A percentile compares a stretch with the other conserved stretches of the same genome.
Conservation (phyloP, 805 yeast species). For the Pichia heedii region DNA sequence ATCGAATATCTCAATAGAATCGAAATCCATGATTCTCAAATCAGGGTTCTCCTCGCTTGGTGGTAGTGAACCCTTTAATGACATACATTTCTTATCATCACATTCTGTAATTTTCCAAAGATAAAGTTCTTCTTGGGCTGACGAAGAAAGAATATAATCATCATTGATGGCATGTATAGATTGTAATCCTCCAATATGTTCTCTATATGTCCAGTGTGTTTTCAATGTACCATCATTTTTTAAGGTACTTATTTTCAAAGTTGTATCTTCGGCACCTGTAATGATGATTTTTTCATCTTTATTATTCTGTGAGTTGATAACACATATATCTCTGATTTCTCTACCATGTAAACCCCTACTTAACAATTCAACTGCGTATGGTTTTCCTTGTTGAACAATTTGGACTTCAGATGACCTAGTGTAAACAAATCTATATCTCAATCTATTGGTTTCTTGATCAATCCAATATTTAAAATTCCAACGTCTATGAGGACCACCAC, state of each 20-base stretch:
- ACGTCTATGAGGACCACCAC: conserved; percentile 89
- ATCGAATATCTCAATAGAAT: conserved; percentile 32
- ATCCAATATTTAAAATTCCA: conserved; percentile 48
- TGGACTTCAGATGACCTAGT: conserved; percentile 47
- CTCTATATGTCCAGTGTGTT: conserved; percentile 54
- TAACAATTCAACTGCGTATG: conserved; percentile 24
- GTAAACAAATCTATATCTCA: conserved; percentile 41
- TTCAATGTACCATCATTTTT: conserved; percentile 33
- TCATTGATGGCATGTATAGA: conserved; percentile 53
- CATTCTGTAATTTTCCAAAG: conserved; percentile 52
- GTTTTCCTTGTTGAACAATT: conserved; percentile 27
- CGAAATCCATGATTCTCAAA: conserved; percentile 84
- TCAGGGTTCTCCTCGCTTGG: conserved; percentile 61
- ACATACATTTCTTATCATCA: conserved; percentile 28
- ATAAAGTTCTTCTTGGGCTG: conserved; percentile 83
- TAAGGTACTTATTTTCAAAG: conserved; percentile 49
- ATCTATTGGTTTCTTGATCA: conserved; percentile 12
- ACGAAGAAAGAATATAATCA: conserved; percentile 42
- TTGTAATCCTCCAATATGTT: conserved; percentile 87
- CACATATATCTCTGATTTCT: conserved; percentile 70
- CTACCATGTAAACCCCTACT: conserved; percentile 80
- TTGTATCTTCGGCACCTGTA: conserved; percentile 87
- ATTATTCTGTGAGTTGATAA: conserved; percentile 26
- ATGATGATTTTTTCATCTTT: conserved; percentile 37
- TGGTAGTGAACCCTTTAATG: conserved; percentile 42